These are phyloP conservation scores for Penicillium concentricum DNA, from an alignment of 2,329 filamentous ascomycete genomes.

Conservation along the genomic window DNA sequence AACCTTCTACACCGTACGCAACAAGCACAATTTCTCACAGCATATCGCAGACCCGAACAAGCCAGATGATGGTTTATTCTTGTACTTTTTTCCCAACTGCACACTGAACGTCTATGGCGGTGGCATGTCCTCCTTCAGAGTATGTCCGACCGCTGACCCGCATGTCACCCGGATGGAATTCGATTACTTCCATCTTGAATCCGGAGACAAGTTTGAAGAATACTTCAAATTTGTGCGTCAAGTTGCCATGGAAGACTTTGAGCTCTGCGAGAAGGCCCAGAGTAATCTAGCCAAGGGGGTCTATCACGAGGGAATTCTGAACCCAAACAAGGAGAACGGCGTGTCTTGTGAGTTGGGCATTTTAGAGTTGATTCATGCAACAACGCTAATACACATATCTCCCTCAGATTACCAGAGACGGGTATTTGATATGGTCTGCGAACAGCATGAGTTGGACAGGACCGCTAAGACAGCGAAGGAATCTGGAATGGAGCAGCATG, in stretches of 20 bases:
- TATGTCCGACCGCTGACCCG: conserved; percentile 53
- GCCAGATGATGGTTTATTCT: conserved; percentile 54
- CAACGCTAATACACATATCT: conserved; percentile 8
- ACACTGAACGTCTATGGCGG: conserved; percentile 59
- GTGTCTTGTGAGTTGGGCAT: conserved; percentile 47
- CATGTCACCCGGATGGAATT: conserved; percentile 57
- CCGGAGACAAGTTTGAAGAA: conserved; percentile 55
- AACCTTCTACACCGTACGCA: conserved; percentile 55
- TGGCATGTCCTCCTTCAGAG: conserved; percentile 58
- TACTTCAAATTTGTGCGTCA: conserved; percentile 58
- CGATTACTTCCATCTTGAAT: conserved; percentile 56
- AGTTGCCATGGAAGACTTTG: conserved; percentile 57
- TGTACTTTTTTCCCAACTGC: conserved; percentile 60
- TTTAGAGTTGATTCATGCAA: conserved; percentile 8
- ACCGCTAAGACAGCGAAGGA: conserved; percentile 1
- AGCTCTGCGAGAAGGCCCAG: conserved; percentile 58
- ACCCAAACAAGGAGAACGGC: conserved; percentile 56
- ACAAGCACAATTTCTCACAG: conserved; percentile 56
- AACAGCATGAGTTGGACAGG: conserved; percentile 43
- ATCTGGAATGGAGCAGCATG: conserved; percentile 6
- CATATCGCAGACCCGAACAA: conserved; percentile 57
- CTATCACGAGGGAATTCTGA: conserved; percentile 56
- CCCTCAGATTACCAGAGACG: conserved; percentile 46
- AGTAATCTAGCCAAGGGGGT: conserved; percentile 54
- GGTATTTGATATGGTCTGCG: conserved; percentile 47